Evolutionary conservation across 1,284 basidiomycete species (phyloP).

Genomic region (Pterulicium gracile): DNA sequence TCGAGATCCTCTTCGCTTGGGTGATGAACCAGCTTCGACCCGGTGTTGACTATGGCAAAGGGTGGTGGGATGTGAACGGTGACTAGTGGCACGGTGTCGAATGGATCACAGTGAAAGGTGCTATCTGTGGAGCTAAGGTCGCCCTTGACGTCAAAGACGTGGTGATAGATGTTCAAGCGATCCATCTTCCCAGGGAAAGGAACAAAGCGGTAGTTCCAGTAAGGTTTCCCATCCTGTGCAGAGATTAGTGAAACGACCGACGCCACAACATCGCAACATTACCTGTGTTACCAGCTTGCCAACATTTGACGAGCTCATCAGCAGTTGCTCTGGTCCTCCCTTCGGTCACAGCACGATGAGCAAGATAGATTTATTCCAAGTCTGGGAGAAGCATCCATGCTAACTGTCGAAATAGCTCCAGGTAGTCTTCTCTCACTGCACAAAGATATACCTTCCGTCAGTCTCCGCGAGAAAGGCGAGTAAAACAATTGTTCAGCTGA

Average conservation of each 20-base stretch:
- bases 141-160: not conserved
- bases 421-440: not conserved
- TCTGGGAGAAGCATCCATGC: not conserved
- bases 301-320: too few species aligned
- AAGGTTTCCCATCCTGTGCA: not conserved
- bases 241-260: too few species aligned
- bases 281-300: too few species aligned
- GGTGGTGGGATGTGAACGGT: not conserved
- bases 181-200: not conserved
- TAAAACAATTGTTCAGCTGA: too few species aligned
- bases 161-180: not conserved
- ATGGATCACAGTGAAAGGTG: not conserved
- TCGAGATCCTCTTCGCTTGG: not conserved
- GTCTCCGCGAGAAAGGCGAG: too few species aligned
- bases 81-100: not conserved
- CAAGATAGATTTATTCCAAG: not conserved
- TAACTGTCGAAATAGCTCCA: not conserved
- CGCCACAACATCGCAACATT: too few species aligned
- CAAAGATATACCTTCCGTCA: too few species aligned
- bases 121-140: not conserved
- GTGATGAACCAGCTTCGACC: not conserved
- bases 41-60: not conserved
- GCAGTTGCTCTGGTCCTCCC: too few species aligned
- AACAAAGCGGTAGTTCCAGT: not conserved
- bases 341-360: too few species aligned